A percentile compares a stretch with the other conserved stretches of the same genome.
Conservation (phyloP, 2,329 filamentous ascomycete genomes). For the Aschersonia sp. region DNA sequence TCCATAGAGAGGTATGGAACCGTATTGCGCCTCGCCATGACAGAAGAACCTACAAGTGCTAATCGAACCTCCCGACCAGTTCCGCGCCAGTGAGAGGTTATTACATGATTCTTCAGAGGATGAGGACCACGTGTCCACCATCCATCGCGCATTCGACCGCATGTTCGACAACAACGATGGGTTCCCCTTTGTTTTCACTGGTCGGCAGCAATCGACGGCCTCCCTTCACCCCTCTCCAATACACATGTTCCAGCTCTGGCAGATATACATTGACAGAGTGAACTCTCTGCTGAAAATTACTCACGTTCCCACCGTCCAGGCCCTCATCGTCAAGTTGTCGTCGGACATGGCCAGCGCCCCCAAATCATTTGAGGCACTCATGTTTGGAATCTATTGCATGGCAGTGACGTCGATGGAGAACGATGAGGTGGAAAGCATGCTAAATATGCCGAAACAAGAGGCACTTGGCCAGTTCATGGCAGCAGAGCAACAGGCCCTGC, state of each 20-base stretch:
- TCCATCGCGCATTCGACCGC: slow-evolving; percentile 43
- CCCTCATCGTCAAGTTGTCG: slow-evolving; percentile 47
- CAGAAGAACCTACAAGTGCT: background rate
- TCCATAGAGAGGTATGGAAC: slow-evolving; percentile 34
- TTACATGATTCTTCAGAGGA: slow-evolving; percentile 42
- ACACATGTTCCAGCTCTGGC: slow-evolving; percentile 52
- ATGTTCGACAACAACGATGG: slow-evolving; percentile 42
- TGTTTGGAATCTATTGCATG: slow-evolving; percentile 52
- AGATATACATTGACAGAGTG: slow-evolving; percentile 55
- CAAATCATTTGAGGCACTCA: slow-evolving; percentile 46
- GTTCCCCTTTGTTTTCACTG: slow-evolving; percentile 42
- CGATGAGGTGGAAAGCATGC: slow-evolving; percentile 36
- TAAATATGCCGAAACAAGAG: slow-evolving; percentile 36
- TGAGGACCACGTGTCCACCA: slow-evolving; percentile 34
- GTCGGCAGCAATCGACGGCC: slow-evolving; percentile 25
- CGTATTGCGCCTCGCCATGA: background rate
- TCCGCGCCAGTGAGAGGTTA: slow-evolving; percentile 31
- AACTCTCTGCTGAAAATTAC: slow-evolving; percentile 56
- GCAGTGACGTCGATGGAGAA: slow-evolving; percentile 44
- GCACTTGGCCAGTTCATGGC: slow-evolving; percentile 39
- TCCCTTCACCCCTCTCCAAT: slow-evolving; percentile 38
- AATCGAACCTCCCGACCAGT: slow-evolving; percentile 18
- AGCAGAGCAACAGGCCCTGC: slow-evolving; percentile 48
- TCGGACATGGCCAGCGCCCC: slow-evolving; percentile 38
- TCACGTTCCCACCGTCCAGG: slow-evolving; percentile 51